Evolutionary conservation across 768 basidiomycete species (phyloP).

Genomic region (Clitopilus hobsonii): DNA sequence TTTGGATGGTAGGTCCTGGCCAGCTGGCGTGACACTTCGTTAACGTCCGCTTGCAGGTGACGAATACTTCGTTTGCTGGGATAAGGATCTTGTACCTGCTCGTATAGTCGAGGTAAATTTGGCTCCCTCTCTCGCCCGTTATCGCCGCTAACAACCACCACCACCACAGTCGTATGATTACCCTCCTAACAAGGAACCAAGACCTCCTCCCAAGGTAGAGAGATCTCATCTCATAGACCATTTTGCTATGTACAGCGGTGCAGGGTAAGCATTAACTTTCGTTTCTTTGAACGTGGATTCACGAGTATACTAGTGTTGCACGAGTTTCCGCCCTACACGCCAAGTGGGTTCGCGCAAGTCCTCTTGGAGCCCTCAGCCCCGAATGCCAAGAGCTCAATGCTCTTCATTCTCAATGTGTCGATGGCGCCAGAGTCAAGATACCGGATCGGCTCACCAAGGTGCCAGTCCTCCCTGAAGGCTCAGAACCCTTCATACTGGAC

Average conservation of each 20-base stretch:
- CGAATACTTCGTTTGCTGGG: conserved; percentile 69
- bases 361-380: conserved; percentile 51
- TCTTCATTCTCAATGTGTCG: conserved; percentile 65
- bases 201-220: conserved; percentile 39
- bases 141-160: no score
- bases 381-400: conserved; percentile 73
- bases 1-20: conserved; percentile 39
- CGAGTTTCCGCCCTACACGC: conserved; percentile 51
- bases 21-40: background rate
- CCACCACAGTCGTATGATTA: conserved; percentile 71
- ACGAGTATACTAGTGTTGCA: conserved; percentile 40
- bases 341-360: conserved; percentile 54
- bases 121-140: no score
- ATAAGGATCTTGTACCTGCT: conserved; percentile 53
- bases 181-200: conserved; percentile 55
- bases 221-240: conserved; percentile 58
- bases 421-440: conserved; percentile 58
- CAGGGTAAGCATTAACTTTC: background rate
- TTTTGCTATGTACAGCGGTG: conserved; percentile 64
- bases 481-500: conserved; percentile 44
- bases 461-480: conserved; percentile 32
- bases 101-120: conserved; percentile 51
- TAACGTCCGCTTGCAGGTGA: conserved; percentile 36
- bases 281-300: conserved; percentile 6
- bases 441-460: conserved; percentile 51